Evolutionary conservation across 164 flowering plant species (phyloP).

Genomic region (Chimonanthus salicifolius): DNA sequence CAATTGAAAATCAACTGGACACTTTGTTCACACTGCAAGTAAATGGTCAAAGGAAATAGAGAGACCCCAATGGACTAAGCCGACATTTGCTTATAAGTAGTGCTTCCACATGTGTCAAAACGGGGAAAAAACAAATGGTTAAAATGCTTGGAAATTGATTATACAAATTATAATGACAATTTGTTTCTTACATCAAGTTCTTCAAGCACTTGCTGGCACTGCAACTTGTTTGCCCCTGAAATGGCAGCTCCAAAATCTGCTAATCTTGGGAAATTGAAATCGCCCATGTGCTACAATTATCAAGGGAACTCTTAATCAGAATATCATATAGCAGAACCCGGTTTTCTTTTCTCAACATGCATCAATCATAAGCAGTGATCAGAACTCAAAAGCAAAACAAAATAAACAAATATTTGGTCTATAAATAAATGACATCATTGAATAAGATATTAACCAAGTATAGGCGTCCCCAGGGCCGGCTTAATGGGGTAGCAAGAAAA

Average conservation of each 20-base stretch:
- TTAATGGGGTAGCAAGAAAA: too few relatives aligned
- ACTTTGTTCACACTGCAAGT: too few relatives aligned
- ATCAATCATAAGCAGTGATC: neutral
- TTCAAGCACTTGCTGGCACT: constrained; percentile 88
- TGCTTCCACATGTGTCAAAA: too few relatives aligned
- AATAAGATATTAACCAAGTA: too few relatives aligned
- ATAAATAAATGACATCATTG: neutral
- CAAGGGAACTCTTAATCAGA: neutral
- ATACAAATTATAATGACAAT: too few relatives aligned
- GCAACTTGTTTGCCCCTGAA: constrained; percentile 80
- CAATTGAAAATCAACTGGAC: too few relatives aligned
- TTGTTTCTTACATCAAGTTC: constrained; percentile 81
- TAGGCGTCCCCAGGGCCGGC: too few relatives aligned
- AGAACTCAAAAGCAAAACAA: neutral
- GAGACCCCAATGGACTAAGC: too few relatives aligned
- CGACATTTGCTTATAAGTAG: too few relatives aligned
- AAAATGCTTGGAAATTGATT: too few relatives aligned
- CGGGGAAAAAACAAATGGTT: too few relatives aligned
- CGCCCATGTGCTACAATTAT: constrained; percentile 83
- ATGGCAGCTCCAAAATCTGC: constrained; percentile 99
- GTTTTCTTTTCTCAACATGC: neutral
- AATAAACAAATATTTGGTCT: neutral
- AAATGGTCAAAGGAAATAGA: too few relatives aligned
- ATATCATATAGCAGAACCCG: neutral
- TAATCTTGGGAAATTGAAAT: constrained; percentile 77